These are phyloP conservation scores for Pichia sp. DNA, from an alignment of 1,139 yeast species.

Conservation along the genomic window DNA sequence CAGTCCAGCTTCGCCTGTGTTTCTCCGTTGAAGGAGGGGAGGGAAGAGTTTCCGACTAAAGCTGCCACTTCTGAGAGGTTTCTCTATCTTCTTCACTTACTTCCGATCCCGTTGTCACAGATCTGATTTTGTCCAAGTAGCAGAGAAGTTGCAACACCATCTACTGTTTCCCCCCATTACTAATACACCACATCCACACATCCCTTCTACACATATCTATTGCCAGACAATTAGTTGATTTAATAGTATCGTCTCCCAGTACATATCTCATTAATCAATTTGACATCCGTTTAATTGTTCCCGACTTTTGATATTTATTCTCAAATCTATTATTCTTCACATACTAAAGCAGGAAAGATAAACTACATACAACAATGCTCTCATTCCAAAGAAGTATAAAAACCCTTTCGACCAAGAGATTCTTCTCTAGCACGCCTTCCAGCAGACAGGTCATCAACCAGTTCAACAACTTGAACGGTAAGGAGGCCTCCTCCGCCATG, in stretches of 20 bases:
- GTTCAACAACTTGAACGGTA: constrained; percentile 44
- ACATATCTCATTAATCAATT: neutral
- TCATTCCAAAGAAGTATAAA: constrained; percentile 20
- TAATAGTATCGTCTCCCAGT: neutral
- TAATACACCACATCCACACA: neutral
- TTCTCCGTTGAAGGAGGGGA: neutral
- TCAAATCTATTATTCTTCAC: neutral
- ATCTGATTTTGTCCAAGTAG: neutral
- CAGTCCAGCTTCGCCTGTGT: neutral
- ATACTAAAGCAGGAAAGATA: neutral
- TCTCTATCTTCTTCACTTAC: neutral
- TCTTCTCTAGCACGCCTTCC: constrained; percentile 28
- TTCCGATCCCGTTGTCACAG: neutral
- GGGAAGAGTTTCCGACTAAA: neutral
- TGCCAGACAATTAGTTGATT: neutral
- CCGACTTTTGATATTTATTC: neutral
- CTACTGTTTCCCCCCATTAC: neutral
- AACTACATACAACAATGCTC: constrained; percentile 16
- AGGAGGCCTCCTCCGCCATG: constrained; percentile 49
- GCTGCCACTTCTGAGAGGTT: neutral
- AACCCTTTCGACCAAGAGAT: constrained; percentile 22
- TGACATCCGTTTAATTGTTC: neutral
- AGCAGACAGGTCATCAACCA: constrained; percentile 30
- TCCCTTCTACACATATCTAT: neutral
- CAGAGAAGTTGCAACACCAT: neutral